Evolutionary conservation across 192 early-diverging fungal genomes (phyloP), one percentile per base, ranked within the genome.

Genomic region (Rhizophlyctis rosea): DNA sequence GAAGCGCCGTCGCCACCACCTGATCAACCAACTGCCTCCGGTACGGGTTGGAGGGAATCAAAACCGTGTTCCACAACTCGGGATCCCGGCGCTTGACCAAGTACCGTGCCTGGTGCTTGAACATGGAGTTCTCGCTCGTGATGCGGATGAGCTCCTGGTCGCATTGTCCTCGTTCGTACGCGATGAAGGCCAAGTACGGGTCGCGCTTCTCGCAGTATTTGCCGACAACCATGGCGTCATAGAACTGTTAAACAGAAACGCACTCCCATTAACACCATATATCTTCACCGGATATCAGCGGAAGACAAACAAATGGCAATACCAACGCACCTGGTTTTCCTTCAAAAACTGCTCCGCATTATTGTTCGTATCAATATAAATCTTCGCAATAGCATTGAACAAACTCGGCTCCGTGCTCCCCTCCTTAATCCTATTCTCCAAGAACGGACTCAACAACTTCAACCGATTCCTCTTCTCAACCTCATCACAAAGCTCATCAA

Each of bases 181-280:
- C 90, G 59, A 98, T 88, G 58, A 83, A 98, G 9, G 97, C 97
- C 29, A 99, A 82, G 64, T 90, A 90, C 24, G 97, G 97, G 68
- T 99, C 97, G 49, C 94, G 88, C 81, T 95, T 97, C 76, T 98
- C 97, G 81, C 97, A 97, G 83, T 98, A 97, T 57, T 95, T 91
- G 59, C 97, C 97, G 57, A 99, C 89, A n/a, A 90, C 79, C 28
- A 85, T 81, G 25, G 94, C 87, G 67, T 98, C 86, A 71, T 98
- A 98, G 44, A 86, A 81, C 76, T 90, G 75, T 51, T 24, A 32
- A 9, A 24, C 13, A 52, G 50, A 25, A 52, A 52, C 24, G 50
- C 24, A 14, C 18, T 30, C 32, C n/a, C n/a, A n/a, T n/a, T n/a
- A n/a, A n/a, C n/a, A n/a, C n/a, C n/a, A n/a, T n/a, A n/a, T n/a